Base-by-base conservation (phyloP, 495 filamentous ascomycete species). In the Penicillium malachiteum region DNA sequence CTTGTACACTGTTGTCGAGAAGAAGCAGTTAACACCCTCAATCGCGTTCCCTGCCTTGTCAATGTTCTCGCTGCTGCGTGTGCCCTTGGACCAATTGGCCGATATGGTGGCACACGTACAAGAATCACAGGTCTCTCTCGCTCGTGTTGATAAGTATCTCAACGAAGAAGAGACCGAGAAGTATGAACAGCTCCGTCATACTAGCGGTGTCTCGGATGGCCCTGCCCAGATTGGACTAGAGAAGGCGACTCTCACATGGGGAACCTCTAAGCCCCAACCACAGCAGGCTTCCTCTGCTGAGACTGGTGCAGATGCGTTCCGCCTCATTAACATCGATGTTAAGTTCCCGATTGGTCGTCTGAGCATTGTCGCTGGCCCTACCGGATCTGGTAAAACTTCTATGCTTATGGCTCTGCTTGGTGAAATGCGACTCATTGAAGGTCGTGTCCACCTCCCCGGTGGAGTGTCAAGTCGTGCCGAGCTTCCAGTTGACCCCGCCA, bases 91-190 rank as follows among this genome's bases (percentile, higher is more conserved):
- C 71, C 95, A 97, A 66, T 79, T 99, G 5, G 95, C 95, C 43
- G 95, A 99, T 67, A 99, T 99, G 95, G 84, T 99, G 65, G 96
- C 95, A 35, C 96, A 96, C 67, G 92, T 99, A 7, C 91, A 96
- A 73, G 95, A 99, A 73, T 90, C 92, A 9, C 94, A 95, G 75
- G 95, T 99, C 32, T 97, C 95, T 1, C 82, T 99, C 43, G 92
- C 96, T 65, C 91, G 95, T 72, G 91, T 99, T 16, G 94, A 99
- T 64, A 88, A 96, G 58, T 99, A 96, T 67, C 70, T 99, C 49
- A 87, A 83, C 50, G 95, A 99, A 66, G 90, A 96, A 21, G 95
- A 99, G 71, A 97, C 94, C 0, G 91, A 94, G 54, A 99, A 99
- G 69, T 97, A 96, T 62, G 78, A 79, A n/a, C 95, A 97, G 64